Evolutionary conservation across 768 basidiomycete genomes (phyloP).

Genomic region (Terana coerulea): DNA sequence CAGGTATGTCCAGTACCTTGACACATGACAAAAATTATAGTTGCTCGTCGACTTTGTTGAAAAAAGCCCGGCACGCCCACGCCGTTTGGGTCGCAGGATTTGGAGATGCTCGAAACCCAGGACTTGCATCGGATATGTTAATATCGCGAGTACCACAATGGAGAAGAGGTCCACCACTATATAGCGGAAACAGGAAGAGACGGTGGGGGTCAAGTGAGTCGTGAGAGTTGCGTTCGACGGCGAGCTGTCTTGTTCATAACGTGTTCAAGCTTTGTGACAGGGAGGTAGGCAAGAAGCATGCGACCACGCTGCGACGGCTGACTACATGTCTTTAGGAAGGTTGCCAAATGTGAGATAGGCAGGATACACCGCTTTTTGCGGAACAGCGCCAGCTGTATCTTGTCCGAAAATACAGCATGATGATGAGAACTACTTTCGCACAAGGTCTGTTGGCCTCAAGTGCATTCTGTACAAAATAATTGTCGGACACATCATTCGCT

Average conservation of each 20-base stretch:
- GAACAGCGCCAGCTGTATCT: slow-evolving; percentile 17
- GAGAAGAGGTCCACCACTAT: too few relatives aligned
- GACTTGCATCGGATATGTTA: too few relatives aligned
- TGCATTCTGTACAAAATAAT: not conserved
- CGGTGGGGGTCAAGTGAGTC: too few relatives aligned
- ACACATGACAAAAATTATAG: too few relatives aligned
- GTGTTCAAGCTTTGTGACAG: slow-evolving; percentile 10
- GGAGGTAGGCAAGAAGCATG: slow-evolving; percentile 21
- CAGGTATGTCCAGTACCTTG: too few relatives aligned
- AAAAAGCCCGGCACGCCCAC: too few relatives aligned
- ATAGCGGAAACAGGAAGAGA: too few relatives aligned
- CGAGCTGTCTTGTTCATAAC: slow-evolving; percentile 6
- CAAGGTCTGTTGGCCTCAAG: not conserved
- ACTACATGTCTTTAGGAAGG: slow-evolving; percentile 16
- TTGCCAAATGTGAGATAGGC: slow-evolving; percentile 20
- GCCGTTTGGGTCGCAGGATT: too few relatives aligned
- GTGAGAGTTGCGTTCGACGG: not conserved
- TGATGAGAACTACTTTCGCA: slow-evolving; percentile 7
- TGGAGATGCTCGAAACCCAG: too few relatives aligned
- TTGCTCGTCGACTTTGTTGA: too few relatives aligned
- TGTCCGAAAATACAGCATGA: slow-evolving; percentile 14
- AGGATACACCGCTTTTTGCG: slow-evolving; percentile 16
- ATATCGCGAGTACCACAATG: too few relatives aligned
- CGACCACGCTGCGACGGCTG: slow-evolving; percentile 11
- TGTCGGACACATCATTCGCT: not conserved